A percentile compares a stretch with the other conserved stretches of the same genome.
Conservation (phyloP, 768 basidiomycete genomes). For the Suillus tomentosus region DNA sequence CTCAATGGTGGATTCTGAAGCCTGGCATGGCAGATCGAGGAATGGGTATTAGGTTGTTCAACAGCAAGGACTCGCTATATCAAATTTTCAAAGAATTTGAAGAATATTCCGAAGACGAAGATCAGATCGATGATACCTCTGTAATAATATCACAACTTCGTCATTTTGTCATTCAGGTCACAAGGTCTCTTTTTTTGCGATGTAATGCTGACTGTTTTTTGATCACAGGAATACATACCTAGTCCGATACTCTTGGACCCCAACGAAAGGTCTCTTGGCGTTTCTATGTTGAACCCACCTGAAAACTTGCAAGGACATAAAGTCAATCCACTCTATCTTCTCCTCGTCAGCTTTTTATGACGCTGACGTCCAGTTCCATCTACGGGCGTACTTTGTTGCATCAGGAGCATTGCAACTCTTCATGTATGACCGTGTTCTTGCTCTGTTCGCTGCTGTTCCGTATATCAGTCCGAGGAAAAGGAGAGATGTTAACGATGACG, state of each 20-base stretch:
- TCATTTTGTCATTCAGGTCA: slow-evolving; percentile 95
- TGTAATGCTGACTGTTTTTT: slow-evolving; percentile 12
- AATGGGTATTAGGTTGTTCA: slow-evolving; percentile 91
- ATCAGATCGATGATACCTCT: slow-evolving; percentile 48
- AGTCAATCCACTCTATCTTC: slow-evolving; percentile 40
- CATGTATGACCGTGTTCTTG: slow-evolving; percentile 80
- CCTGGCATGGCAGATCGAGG: slow-evolving; percentile 97
- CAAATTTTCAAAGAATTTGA: slow-evolving; percentile 85
- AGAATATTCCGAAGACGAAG: slow-evolving; percentile 49
- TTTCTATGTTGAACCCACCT: slow-evolving; percentile 23
- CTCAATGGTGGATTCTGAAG: slow-evolving; percentile 91
- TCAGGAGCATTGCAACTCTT: slow-evolving; percentile 78
- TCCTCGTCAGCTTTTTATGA: slow-evolving; percentile 15
- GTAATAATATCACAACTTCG: slow-evolving; percentile 86
- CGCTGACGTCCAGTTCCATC: slow-evolving; percentile 71
- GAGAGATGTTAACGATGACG: slow-evolving; percentile 25
- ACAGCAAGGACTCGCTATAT: slow-evolving; percentile 69
- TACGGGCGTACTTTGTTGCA: slow-evolving; percentile 85
- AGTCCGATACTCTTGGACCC: slow-evolving; percentile 81
- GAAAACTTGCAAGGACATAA: slow-evolving; percentile 52
- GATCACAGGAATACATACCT: slow-evolving; percentile 77
- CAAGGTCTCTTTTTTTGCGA: slow-evolving; percentile 7
- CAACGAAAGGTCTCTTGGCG: slow-evolving; percentile 39
- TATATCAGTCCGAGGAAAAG: slow-evolving; percentile 53
- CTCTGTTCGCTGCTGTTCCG: slow-evolving; percentile 80